phyloP scores from a whole-genome alignment of 2,329 filamentous ascomycete species.

The Trichophyton benhamiae region DNA sequence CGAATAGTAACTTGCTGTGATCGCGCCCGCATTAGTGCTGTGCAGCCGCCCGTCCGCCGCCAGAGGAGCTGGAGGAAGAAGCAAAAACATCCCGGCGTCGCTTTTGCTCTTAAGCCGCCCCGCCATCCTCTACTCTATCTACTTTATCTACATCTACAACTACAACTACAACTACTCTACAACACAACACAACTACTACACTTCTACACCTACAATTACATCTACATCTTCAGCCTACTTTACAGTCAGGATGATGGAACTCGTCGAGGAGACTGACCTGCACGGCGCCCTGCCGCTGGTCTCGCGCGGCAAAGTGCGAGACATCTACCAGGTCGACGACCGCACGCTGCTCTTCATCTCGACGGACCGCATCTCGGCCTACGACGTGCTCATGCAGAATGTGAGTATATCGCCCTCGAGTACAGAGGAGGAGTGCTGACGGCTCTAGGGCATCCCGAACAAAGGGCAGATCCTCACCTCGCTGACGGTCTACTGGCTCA shows the following conservation, averaged over 20 bases:
- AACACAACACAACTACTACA: too few relatives aligned
- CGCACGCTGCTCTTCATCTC: constrained; percentile 68
- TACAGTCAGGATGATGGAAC: background rate
- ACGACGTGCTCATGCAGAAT: constrained; percentile 82
- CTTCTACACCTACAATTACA: too few relatives aligned
- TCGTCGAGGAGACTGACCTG: constrained; percentile 29
- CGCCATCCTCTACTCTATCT: background rate
- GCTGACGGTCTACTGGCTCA: constrained; percentile 58
- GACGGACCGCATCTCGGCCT: constrained; percentile 86
- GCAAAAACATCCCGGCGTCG: background rate
- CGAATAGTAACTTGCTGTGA: background rate
- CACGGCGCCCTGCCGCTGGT: constrained; percentile 37
- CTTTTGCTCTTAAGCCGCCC: background rate
- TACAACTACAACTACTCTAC: too few relatives aligned
- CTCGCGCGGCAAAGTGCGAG: constrained; percentile 62
- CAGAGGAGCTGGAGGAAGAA: background rate
- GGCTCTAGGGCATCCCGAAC: constrained; percentile 48
- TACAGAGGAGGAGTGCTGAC: too few relatives aligned
- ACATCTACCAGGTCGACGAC: constrained; percentile 62
- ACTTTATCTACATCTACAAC: too few relatives aligned
- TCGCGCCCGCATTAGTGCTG: background rate
- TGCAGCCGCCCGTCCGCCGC: background rate
- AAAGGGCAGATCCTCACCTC: constrained; percentile 58
- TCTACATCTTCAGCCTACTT: too few relatives aligned
- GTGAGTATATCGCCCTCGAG: constrained; percentile 30